These are phyloP conservation scores for Populus hybrid DNA, from an alignment of 441 rosid species.

Conservation along the genomic window DNA sequence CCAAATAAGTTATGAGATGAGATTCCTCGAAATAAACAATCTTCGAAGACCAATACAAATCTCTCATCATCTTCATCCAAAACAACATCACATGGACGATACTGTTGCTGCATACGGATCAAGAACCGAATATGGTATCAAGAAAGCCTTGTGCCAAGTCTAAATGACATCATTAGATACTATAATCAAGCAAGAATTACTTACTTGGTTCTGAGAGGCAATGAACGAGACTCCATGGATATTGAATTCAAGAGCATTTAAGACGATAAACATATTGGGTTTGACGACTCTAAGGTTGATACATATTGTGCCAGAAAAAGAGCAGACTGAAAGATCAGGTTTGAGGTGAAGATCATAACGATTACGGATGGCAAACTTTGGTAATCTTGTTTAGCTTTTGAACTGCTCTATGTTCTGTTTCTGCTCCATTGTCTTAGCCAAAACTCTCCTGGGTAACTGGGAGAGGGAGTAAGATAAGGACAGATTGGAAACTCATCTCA, in stretches of 20 bases:
- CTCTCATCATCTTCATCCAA: constrained; percentile 39
- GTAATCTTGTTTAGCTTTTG: constrained; percentile 39
- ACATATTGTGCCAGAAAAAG: constrained; percentile 27
- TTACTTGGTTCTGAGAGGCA: constrained; percentile 15
- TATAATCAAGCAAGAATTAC: not conserved
- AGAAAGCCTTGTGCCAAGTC: not conserved
- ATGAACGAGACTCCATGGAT: constrained; percentile 31
- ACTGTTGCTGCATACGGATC: constrained; percentile 21
- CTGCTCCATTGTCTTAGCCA: constrained; percentile 20
- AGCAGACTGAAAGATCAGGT: constrained; percentile 31
- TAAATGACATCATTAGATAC: not conserved
- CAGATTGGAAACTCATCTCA: too few relatives aligned
- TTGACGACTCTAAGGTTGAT: constrained; percentile 23
- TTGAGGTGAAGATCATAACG: constrained; percentile 34
- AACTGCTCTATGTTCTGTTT: constrained; percentile 26
- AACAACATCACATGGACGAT: constrained; percentile 27
- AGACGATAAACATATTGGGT: constrained; percentile 29
- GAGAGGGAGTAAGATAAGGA: not conserved
- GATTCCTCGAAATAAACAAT: constrained; percentile 37
- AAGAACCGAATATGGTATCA: not conserved
- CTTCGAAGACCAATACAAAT: constrained; percentile 39
- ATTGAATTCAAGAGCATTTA: constrained; percentile 34
- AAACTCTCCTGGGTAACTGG: not conserved
- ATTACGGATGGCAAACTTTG: constrained; percentile 31
- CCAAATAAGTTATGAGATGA: constrained; percentile 40